These are phyloP conservation scores for Citrus medica DNA, from an alignment of 345 rosid genomes.

Conservation along the genomic window DNA sequence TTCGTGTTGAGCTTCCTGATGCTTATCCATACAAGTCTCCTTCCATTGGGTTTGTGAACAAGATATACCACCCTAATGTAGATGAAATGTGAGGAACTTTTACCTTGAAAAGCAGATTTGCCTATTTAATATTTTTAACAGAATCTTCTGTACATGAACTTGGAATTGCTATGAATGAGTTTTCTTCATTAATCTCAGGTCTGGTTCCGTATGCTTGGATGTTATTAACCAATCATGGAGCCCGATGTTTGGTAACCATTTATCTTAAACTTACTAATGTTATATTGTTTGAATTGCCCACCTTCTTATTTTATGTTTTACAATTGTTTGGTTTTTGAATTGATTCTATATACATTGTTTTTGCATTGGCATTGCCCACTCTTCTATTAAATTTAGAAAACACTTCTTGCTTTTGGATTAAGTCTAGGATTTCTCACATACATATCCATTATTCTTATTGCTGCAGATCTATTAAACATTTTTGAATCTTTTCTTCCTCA, in stretches of 20 bases:
- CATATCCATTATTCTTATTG: constrained; percentile 2
- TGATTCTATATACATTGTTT: background rate
- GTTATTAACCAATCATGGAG: constrained; percentile 82
- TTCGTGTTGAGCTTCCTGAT: constrained; percentile 75
- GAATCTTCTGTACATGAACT: background rate
- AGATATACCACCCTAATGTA: constrained; percentile 77
- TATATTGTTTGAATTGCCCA: background rate
- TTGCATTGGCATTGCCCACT: background rate
- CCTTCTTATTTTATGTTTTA: background rate
- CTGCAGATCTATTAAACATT: constrained; percentile 65
- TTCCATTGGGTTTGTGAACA: constrained; percentile 66
- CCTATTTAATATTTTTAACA: background rate
- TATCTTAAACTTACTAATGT: background rate
- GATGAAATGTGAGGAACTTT: constrained; percentile 60
- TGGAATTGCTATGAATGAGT: background rate
- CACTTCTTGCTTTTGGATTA: background rate
- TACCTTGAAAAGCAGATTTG: constrained; percentile 1
- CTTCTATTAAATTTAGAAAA: background rate
- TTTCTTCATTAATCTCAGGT: constrained; percentile 35
- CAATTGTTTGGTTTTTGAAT: background rate
- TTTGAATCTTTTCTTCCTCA: constrained; percentile 76
- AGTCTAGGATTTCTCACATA: background rate
- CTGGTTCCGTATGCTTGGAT: constrained; percentile 73
- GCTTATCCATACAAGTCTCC: constrained; percentile 80
- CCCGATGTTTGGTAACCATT: constrained; percentile 67